Evolutionary conservation across 176 grass and related monocot species (phyloP).

Genomic region (barley (Hordeum vulgare)): DNA sequence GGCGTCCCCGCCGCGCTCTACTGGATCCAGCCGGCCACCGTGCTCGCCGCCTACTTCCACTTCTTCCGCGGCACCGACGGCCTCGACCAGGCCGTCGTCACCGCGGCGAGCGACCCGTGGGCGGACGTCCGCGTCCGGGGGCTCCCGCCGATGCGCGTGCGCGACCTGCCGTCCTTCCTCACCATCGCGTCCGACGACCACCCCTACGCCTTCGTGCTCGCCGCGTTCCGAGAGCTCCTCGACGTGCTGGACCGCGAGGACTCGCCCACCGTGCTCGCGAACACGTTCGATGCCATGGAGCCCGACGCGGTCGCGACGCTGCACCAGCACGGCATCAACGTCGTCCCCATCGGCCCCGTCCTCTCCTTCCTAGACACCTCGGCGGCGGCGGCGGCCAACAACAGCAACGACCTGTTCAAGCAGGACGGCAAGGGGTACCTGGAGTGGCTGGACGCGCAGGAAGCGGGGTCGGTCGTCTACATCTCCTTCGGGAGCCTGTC

Average conservation of each 20-base stretch:
- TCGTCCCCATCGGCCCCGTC: constrained; percentile 55
- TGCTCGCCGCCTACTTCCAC: constrained; percentile 48
- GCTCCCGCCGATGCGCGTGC: constrained; percentile 28
- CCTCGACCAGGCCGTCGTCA: constrained; percentile 13
- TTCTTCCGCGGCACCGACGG: constrained; percentile 38
- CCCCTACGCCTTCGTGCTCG: constrained; percentile 3
- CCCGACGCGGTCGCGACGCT: constrained; percentile 21
- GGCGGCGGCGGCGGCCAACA: neutral
- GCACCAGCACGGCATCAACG: constrained; percentile 16
- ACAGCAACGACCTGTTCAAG: constrained; percentile 41
- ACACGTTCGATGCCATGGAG: constrained; percentile 61
- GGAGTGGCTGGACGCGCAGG: constrained; percentile 50
- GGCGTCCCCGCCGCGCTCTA: constrained; percentile 34
- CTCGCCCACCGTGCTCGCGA: constrained; percentile 39
- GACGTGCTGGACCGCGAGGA: neutral
- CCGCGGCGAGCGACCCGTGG: neutral
- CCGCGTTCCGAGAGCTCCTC: constrained; percentile 17
- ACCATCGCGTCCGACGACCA: constrained; percentile 2
- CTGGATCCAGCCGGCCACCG: constrained; percentile 54
- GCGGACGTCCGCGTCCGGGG: constrained; percentile 19
- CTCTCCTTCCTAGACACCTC: constrained; percentile 27
- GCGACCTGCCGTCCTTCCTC: constrained; percentile 52
- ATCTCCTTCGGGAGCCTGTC: constrained; percentile 72
- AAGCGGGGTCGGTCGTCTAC: constrained; percentile 48
- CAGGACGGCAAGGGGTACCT: constrained; percentile 30